Percentiles rank a stretch among this genome's conserved stretches.
phyloP scores from a whole-genome alignment of 2,329 filamentous ascomycete genomes.

The Diaporthe sp. region DNA sequence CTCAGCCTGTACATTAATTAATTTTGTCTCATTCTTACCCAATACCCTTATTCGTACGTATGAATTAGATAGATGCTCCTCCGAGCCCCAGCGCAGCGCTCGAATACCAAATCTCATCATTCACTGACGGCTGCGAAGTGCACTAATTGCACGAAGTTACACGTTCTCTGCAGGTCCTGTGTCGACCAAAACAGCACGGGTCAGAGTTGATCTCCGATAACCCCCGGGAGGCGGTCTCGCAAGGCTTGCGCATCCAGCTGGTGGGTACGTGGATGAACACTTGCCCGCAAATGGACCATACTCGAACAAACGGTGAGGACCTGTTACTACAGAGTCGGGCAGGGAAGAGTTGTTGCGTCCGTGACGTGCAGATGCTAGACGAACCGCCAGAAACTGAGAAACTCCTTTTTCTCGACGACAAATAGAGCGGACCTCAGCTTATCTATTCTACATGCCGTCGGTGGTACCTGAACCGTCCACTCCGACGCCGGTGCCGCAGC shows the following conservation, averaged over 20 bases:
- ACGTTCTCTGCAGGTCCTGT: background rate
- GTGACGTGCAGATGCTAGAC: background rate
- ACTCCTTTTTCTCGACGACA: background rate
- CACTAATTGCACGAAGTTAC: background rate
- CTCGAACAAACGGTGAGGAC: background rate
- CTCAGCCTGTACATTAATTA: conserved; percentile 1
- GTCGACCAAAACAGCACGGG: background rate
- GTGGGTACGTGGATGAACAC: conserved; percentile 1
- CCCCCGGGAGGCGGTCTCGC: background rate
- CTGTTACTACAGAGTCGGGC: background rate
- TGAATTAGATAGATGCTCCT: background rate
- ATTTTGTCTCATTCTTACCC: background rate
- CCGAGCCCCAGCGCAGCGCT: background rate
- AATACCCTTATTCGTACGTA: background rate
- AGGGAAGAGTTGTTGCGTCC: background rate
- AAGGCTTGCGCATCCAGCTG: background rate
- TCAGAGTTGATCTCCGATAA: background rate
- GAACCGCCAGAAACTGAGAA: background rate
- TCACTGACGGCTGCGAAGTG: background rate
- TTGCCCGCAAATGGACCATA: background rate
- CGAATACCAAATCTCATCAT: background rate
- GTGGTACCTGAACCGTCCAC: background rate
- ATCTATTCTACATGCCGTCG: background rate
- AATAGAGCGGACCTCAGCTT: background rate
- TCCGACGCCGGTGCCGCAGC: conserved; percentile 20